These are phyloP conservation scores for Kitagawia praeruptora DNA, from an alignment of 129 eudicot genomes.

Conservation along the genomic window DNA sequence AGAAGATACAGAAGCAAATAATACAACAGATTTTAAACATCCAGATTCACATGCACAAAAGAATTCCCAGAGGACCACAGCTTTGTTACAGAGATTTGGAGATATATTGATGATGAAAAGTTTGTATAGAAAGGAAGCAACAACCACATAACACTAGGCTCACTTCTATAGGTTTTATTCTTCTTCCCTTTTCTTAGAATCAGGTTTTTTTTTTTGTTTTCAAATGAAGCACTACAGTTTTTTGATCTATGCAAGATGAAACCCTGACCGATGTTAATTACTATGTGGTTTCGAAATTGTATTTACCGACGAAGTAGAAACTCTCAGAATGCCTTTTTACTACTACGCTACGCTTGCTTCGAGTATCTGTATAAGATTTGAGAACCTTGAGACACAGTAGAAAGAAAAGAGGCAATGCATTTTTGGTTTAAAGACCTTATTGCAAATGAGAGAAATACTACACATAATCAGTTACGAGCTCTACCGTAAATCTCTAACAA, in stretches of 20 bases:
- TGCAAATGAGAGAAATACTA: too few species aligned
- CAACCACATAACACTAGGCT: constrained; percentile 7
- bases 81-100: constrained; percentile 20
- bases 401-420: background rate
- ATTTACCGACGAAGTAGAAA: background rate
- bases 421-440: too few species aligned
- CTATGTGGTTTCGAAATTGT: background rate
- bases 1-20: constrained; percentile 6
- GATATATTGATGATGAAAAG: constrained; percentile 18
- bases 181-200: background rate
- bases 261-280: background rate
- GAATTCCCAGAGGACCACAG: constrained; percentile 7
- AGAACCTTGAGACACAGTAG: background rate
- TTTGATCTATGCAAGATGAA: background rate
- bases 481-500: too few species aligned
- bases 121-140: constrained; percentile 11
- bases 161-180: background rate
- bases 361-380: background rate
- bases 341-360: background rate
- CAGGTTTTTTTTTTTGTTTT: background rate
- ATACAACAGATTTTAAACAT: background rate
- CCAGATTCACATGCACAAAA: constrained; percentile 16
- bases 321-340: background rate
- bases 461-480: too few species aligned
- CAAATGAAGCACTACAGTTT: background rate